Percentiles rank a stretch among this genome's conserved stretches.
These are phyloP conservation scores for Meripilus lineatus DNA, from an alignment of 1,284 basidiomycete species.

Conservation along the genomic window DNA sequence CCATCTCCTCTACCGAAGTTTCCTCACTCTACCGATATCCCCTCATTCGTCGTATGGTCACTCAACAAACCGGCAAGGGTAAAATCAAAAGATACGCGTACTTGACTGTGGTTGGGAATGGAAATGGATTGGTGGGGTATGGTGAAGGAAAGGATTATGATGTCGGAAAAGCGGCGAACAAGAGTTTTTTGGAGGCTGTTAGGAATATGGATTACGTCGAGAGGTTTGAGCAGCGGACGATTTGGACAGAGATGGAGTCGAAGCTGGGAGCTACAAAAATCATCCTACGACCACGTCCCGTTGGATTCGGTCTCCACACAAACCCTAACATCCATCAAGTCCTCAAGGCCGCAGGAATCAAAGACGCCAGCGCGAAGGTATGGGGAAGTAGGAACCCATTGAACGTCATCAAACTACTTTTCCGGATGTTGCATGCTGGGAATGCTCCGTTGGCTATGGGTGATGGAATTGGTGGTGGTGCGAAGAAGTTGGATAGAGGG, in stretches of 20 bases:
- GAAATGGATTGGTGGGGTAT: constrained; percentile 84
- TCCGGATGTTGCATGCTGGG: constrained; percentile 66
- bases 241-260: constrained; percentile 82
- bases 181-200: constrained; percentile 72
- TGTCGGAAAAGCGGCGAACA: constrained; percentile 52
- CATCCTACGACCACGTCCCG: constrained; percentile 83
- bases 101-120: constrained; percentile 82
- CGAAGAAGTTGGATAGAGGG: constrained; percentile 63
- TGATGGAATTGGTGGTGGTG: constrained; percentile 68
- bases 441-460: constrained; percentile 74
- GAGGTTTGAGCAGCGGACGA: constrained; percentile 84
- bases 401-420: constrained; percentile 53
- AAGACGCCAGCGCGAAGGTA: constrained; percentile 91
- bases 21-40: constrained; percentile 50
- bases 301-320: constrained; percentile 90
- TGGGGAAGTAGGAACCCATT: constrained; percentile 87
- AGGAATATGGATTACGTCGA: constrained; percentile 88
- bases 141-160: constrained; percentile 83
- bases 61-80: constrained; percentile 85
- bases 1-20: constrained; percentile 20
- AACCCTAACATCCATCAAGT: constrained; percentile 88
- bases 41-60: constrained; percentile 57
- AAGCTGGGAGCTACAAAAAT: constrained; percentile 88
- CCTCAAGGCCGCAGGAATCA: constrained; percentile 89
- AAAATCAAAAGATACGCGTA: constrained; percentile 66